Evolutionary conservation across 2,329 filamentous ascomycete genomes (phyloP).

Genomic region (Cyanodermella asteris): DNA sequence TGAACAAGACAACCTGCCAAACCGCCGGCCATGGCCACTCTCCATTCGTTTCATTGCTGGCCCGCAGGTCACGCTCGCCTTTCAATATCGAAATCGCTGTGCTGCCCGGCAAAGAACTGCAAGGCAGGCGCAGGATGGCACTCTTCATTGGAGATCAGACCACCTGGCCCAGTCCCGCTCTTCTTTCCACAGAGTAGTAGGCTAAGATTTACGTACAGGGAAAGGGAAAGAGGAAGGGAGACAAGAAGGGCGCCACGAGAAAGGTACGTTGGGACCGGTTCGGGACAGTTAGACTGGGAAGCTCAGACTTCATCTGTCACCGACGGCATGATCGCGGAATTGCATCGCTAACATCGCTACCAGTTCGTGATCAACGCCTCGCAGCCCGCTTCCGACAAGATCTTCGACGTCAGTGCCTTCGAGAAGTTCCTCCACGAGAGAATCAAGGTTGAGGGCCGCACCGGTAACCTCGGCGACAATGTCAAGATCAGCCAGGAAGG

Average conservation of each 20-base stretch:
- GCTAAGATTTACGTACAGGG: conserved; percentile 47
- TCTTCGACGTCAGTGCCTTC: conserved; percentile 97
- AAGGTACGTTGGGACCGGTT: conserved; percentile 25
- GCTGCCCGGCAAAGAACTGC: conserved; percentile 89
- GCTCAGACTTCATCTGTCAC: conserved; percentile 25
- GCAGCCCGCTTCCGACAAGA: conserved; percentile 97
- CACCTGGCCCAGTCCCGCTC: conserved; percentile 17
- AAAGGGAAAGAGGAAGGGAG: conserved; percentile 21
- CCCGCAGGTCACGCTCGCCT: no score
- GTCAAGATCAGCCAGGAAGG: conserved; percentile 76
- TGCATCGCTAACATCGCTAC: conserved; percentile 6
- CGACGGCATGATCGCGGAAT: conserved; percentile 2
- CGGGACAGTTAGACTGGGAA: conserved; percentile 62
- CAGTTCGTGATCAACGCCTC: conserved; percentile 99
- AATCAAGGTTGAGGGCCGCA: conserved; percentile 98
- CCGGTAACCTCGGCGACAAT: conserved; percentile 89
- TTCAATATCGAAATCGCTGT: no score
- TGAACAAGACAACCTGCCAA: no score
- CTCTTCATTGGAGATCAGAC: no score
- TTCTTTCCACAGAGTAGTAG: conserved; percentile 50
- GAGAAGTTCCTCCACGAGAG: conserved; percentile 99
- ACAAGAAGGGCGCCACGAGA: conserved; percentile 18
- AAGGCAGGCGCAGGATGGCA: no score
- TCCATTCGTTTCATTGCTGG: no score
- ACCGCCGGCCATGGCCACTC: no score